Conservation (phyloP, 768 basidiomycete genomes). For the Coprinopsis marcescibilis region DNA sequence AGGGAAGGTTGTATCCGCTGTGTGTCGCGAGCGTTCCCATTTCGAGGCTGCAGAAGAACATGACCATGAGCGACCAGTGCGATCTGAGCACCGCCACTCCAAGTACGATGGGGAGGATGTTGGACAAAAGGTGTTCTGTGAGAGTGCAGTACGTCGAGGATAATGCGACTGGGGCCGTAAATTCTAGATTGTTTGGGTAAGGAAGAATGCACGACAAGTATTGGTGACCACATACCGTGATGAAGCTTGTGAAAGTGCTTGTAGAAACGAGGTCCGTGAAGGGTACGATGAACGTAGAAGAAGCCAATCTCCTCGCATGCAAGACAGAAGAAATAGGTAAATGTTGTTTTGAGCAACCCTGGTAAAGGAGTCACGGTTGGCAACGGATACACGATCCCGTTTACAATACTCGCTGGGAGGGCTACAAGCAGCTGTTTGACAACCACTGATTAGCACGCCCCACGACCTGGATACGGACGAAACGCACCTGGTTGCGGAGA, state of each 20-base stretch:
- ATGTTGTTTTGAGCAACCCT: background rate
- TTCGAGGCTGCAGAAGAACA: constrained; percentile 1
- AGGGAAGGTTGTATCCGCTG: constrained; percentile 2
- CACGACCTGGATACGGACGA: background rate
- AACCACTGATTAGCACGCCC: background rate
- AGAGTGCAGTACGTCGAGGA: constrained; percentile 3
- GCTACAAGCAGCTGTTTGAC: background rate
- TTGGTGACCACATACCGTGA: constrained; percentile 1
- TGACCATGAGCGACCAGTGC: constrained; percentile 1
- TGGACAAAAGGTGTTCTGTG: background rate
- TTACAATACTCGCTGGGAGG: background rate
- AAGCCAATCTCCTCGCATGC: constrained; percentile 3
- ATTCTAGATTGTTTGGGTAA: background rate
- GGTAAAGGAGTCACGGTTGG: background rate
- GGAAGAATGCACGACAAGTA: background rate
- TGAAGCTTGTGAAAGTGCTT: constrained; percentile 2
- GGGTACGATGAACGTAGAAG: constrained; percentile 2
- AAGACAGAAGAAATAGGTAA: background rate
- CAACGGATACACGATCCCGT: background rate
- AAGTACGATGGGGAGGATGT: background rate
- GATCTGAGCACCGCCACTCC: background rate
- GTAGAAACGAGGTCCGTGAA: background rate
- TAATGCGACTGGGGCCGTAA: background rate
- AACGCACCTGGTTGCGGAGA: background rate
- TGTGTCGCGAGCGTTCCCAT: background rate